Evolutionary conservation across 106 monocot genomes (phyloP), one percentile per base, ranked within the genome.

Genomic region (Dioscorea dumetorum): DNA sequence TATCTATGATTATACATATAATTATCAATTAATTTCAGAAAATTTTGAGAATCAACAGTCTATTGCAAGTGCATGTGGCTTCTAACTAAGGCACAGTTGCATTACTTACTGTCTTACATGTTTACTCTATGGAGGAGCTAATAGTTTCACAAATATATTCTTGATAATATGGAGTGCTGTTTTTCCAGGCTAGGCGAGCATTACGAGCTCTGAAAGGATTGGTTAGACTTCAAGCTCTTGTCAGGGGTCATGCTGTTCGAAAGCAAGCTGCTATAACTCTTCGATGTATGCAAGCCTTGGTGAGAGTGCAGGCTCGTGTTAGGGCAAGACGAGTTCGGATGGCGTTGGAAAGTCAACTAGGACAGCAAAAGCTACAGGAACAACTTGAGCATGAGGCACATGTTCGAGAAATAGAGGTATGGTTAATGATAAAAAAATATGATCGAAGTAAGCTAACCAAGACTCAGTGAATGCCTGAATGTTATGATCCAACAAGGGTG

Each of bases 181-280:
- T 41, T 41, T 79, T 74, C 57, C 81, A 95, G 95, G 91, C 95
- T 48, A 95, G 88, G 72, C 67, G 88, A 67, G 95, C 95, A 11
- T 75, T 91, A 57, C 79, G 91, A 59, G 95, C 91, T 67, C 76
- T 95, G 68, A 95, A 95, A 76, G 95, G 95, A 22, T 72, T 95
- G 34, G 95, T 95, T 41, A 86, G 91, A 81, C 81, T 95, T 70
- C 95, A 95, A 71, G 95, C 95, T 18, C 86, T 95, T 60, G 95
- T 91, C 17, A 85, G 95, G 68, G 95, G 95, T 35, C 95, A 95
- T 88, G 83, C 83, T 57, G 88, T 95, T 22, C 81, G 95, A 74
- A 95, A 95, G 76, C 95, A 91, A 82, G 90, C 95, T 67, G 91
- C 91, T 56, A 80, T 84, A 63, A 91, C 95, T 58, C 86, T 91